Conservation (phyloP, 495 filamentous ascomycete species). For the Aspergillus heteromorphus region DNA sequence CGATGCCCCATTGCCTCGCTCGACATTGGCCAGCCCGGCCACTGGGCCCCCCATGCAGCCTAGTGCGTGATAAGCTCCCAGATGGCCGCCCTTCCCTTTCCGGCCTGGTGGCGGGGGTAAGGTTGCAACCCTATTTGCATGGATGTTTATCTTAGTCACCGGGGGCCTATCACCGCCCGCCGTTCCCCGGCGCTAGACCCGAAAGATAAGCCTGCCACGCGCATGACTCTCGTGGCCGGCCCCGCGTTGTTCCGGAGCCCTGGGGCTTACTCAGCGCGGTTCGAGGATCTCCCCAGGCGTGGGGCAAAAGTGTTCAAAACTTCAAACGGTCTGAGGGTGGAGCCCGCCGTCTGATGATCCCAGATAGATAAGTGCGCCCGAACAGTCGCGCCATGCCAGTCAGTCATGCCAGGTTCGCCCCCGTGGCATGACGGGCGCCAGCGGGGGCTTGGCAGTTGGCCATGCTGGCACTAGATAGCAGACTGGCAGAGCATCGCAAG, state of each 20-base stretch:
- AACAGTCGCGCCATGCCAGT: too few species aligned
- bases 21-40: too few species aligned
- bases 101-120: background rate
- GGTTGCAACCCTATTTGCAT: slow-evolving; percentile 3
- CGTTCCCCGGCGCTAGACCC: background rate
- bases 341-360: too few species aligned
- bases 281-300: background rate
- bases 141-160: background rate
- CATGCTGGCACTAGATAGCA: too few species aligned
- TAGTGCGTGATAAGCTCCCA: background rate
- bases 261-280: too few species aligned
- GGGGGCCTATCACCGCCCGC: background rate
- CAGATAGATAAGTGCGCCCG: too few species aligned
- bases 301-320: background rate
- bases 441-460: too few species aligned
- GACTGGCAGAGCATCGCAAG: too few species aligned
- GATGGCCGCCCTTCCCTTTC: background rate
- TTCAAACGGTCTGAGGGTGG: too few species aligned
- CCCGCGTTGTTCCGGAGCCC: background rate
- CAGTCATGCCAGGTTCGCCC: too few species aligned
- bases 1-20: background rate
- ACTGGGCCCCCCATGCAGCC: too few species aligned
- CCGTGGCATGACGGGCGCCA: too few species aligned
- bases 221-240: background rate
- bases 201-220: background rate